phyloP scores from a whole-genome alignment of 1,284 basidiomycete species.

The Puccinia coronata region DNA sequence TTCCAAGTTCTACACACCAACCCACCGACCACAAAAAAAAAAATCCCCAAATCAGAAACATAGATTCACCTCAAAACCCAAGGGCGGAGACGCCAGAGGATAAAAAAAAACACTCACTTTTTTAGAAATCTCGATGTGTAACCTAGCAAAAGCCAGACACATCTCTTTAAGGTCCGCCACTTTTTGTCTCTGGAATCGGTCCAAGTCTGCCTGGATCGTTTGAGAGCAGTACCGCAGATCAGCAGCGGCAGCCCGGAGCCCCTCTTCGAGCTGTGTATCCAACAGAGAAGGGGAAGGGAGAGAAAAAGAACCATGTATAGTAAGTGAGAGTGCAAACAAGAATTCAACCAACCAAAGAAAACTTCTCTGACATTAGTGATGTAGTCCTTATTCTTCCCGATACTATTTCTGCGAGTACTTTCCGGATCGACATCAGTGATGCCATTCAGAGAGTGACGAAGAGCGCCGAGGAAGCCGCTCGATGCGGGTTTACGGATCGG shows the following conservation, averaged over 20 bases:
- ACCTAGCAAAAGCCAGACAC: slow-evolving; percentile 82
- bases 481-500: slow-evolving; percentile 50
- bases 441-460: slow-evolving; percentile 90
- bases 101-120: slow-evolving; percentile 65
- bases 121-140: slow-evolving; percentile 92
- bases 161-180: slow-evolving; percentile 92
- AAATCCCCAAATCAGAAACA: neutral
- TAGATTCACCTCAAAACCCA: neutral
- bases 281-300: neutral
- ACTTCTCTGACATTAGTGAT: slow-evolving; percentile 89
- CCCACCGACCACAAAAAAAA: too few species aligned
- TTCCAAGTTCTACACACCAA: slow-evolving; percentile 86
- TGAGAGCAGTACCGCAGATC: slow-evolving; percentile 93
- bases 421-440: slow-evolving; percentile 99
- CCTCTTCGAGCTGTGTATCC: slow-evolving; percentile 76
- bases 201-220: slow-evolving; percentile 95
- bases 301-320: neutral
- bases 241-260: slow-evolving; percentile 80
- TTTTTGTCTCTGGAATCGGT: slow-evolving; percentile 97
- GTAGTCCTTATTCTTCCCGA: slow-evolving; percentile 88
- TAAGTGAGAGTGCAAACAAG: neutral
- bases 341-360: too few species aligned
- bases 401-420: slow-evolving; percentile 84
- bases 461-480: slow-evolving; percentile 78
- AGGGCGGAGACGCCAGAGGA: slow-evolving; percentile 18